phyloP scores from a whole-genome alignment of 2,329 filamentous ascomycete species.

The Xylariaceae sp. region DNA sequence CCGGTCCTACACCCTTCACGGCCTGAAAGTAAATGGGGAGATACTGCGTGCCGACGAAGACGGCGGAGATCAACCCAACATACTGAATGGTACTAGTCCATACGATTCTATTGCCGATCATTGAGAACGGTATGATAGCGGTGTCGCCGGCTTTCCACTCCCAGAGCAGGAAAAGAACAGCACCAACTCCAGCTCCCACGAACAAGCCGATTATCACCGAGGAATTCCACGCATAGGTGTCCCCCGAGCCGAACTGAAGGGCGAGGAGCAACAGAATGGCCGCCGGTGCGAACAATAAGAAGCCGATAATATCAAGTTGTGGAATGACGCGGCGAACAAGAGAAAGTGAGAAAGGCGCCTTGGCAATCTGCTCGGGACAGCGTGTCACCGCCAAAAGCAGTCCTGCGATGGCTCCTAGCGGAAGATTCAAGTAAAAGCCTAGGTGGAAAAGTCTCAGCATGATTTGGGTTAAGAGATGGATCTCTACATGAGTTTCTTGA shows the following conservation, averaged over 20 bases:
- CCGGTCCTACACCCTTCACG: slow-evolving; percentile 30
- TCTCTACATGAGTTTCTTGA: background rate
- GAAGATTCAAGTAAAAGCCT: slow-evolving; percentile 43
- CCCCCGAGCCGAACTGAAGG: slow-evolving; percentile 42
- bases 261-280: slow-evolving; percentile 43
- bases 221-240: slow-evolving; percentile 38
- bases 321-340: slow-evolving; percentile 29
- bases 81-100: slow-evolving; percentile 40
- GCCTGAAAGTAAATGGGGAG: slow-evolving; percentile 35
- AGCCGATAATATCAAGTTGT: slow-evolving; percentile 42
- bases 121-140: slow-evolving; percentile 47
- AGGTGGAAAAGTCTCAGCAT: slow-evolving; percentile 31
- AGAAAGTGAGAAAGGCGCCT: slow-evolving; percentile 26
- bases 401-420: slow-evolving; percentile 38
- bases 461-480: background rate
- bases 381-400: slow-evolving; percentile 32
- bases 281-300: slow-evolving; percentile 41
- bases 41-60: slow-evolving; percentile 37
- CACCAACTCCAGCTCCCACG: slow-evolving; percentile 33
- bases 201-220: slow-evolving; percentile 40
- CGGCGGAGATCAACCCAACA: slow-evolving; percentile 41
- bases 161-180: slow-evolving; percentile 39
- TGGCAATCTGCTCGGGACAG: slow-evolving; percentile 37
- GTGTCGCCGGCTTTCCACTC: slow-evolving; percentile 41
- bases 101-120: slow-evolving; percentile 43